phyloP scores from a whole-genome alignment of 345 rosid species.

The Gossypium herbaceum region DNA sequence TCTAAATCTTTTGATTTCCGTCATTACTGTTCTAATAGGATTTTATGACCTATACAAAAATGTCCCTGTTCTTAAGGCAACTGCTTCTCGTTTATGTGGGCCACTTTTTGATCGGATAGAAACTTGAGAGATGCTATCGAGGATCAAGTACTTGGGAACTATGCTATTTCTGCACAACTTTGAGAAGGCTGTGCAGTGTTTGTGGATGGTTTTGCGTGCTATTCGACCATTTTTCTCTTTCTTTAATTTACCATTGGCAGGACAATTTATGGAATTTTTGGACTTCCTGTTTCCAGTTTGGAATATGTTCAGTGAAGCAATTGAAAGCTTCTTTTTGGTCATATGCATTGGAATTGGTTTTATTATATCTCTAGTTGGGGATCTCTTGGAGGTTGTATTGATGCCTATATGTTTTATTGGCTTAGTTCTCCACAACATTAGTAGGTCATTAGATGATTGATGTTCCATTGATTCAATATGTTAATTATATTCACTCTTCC shows the following conservation, averaged over 20 bases:
- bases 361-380: slow-evolving; percentile 40
- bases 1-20: slow-evolving; percentile 67
- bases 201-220: slow-evolving; percentile 47
- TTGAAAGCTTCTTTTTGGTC: slow-evolving; percentile 44
- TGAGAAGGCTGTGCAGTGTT: slow-evolving; percentile 80
- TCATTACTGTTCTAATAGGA: slow-evolving; percentile 80
- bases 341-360: slow-evolving; percentile 47
- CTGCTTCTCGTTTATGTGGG: slow-evolving; percentile 80
- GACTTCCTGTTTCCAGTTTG: slow-evolving; percentile 61
- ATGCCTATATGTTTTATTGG: slow-evolving; percentile 55
- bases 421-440: slow-evolving; percentile 51
- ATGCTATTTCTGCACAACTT: slow-evolving; percentile 91
- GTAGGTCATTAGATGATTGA: slow-evolving; percentile 37
- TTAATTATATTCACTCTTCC: slow-evolving; percentile 1
- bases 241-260: slow-evolving; percentile 54
- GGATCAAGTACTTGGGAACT: slow-evolving; percentile 94
- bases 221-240: slow-evolving; percentile 56
- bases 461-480: not conserved
- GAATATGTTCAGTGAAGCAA: slow-evolving; percentile 46
- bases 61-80: slow-evolving; percentile 91
- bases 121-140: slow-evolving; percentile 95
- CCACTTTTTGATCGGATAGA: slow-evolving; percentile 95
- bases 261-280: slow-evolving; percentile 43
- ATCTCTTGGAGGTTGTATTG: slow-evolving; percentile 46
- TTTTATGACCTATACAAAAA: slow-evolving; percentile 95